Base-by-base conservation (phyloP, 2,329 filamentous ascomycete genomes). In the Colletotrichum sansevieriae region DNA sequence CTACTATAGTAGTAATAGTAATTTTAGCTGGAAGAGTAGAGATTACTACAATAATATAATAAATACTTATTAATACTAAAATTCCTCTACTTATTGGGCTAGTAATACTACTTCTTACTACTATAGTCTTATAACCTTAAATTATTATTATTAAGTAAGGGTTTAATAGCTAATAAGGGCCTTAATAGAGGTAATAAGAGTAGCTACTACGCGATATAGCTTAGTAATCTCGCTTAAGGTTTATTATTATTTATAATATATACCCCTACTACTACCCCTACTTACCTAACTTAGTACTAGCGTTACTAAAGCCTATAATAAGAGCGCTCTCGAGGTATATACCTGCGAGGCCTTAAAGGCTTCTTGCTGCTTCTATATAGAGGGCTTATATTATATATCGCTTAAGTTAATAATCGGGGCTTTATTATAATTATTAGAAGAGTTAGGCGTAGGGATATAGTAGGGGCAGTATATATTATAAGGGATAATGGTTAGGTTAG, bases 291-390 rank as follows among this genome's bases (percentile, higher is more conserved):
- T 46, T 46, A 46, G 0, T 46, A 46, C 0, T 46, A 46, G 8
- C 20, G 20, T 46, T 1, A 0, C 0, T 46, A 46, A 46, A 46
- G 3, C 3, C 12, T 46, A 46, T 46, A 46, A 20, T 46, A 46
- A 46, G 0, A 0, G 9, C 0, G 0, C n/a, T 46, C 1, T 46
- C 20, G 20, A 46, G 1, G 0, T 4, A 20, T 46, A 46, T 46
- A 46, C n/a, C n/a, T n/a, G n/a, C n/a, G n/a, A n/a, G n/a, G n/a
- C 2, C 1, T 44, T 44, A 18, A 44, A 44, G 11, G 43, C 6
- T 44, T 44, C 0, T 44, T 44, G 20, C 0, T 46, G 6, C 3
- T 46, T 2, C 1, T 46, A 46, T 20, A 46, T 20, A 46, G n/a
- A 46, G 0, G 1, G 15, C n/a, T n/a, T n/a, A n/a, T n/a, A n/a